Conservation (phyloP, 352 stramenopile genomes). For the Pythium graminicola region DNA sequence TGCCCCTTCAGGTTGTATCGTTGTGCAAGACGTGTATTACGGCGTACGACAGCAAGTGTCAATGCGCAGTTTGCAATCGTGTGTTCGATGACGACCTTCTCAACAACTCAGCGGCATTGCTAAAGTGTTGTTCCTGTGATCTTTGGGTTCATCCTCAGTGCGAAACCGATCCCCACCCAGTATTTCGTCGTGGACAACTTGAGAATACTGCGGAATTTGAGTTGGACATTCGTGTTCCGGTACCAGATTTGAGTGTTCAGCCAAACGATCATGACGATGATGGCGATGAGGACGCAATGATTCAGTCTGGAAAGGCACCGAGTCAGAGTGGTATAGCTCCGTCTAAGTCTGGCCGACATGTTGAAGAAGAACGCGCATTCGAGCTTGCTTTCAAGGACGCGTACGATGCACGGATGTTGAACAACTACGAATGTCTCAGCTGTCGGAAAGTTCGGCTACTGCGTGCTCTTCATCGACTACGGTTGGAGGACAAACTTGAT, state of each 20-base stretch:
- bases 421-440: constrained; percentile 83
- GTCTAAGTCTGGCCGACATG: constrained; percentile 39
- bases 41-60: constrained; percentile 61
- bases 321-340: neutral
- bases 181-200: constrained; percentile 32
- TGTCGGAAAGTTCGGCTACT: constrained; percentile 76
- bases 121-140: constrained; percentile 71
- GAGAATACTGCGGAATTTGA: constrained; percentile 28
- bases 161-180: constrained; percentile 60
- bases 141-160: constrained; percentile 78
- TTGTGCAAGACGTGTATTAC: constrained; percentile 58
- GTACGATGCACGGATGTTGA: constrained; percentile 62
- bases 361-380: constrained; percentile 62
- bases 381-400: constrained; percentile 47
- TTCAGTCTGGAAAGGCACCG: neutral
- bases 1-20: constrained; percentile 52
- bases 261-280: constrained; percentile 13
- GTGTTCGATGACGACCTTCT: constrained; percentile 42
- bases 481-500: constrained; percentile 74
- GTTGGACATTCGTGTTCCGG: constrained; percentile 39
- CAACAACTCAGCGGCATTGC: constrained; percentile 38
- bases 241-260: constrained; percentile 19
- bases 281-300: constrained; percentile 7
- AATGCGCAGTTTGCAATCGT: constrained; percentile 62
- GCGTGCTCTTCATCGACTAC: constrained; percentile 51